Evolutionary conservation across 2,329 filamentous ascomycete species (phyloP), one percentile per base, ranked within the genome.

Genomic region (Dactylonectria estremocensis): DNA sequence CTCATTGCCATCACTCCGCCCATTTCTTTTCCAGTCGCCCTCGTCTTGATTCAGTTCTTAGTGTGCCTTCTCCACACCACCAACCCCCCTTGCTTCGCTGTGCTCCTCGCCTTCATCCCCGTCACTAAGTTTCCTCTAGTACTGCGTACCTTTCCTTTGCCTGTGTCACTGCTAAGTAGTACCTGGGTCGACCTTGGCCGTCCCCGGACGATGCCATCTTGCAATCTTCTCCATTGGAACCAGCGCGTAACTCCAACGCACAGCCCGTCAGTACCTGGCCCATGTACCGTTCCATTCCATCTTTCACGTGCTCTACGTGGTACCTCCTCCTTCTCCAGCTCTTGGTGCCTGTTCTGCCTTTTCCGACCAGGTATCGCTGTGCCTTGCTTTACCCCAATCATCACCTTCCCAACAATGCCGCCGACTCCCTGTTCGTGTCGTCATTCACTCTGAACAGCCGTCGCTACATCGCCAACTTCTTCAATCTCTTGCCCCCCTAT

Each of bases 401-500:
- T 11, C 52, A 48, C 43, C 46, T 50, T 46, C 13, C 57, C 57
- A 22, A 49, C 58, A 46, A 35, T 58, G 35, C 49, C 49, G 31
- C 35, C 46, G 24, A 31, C 37, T 28, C 46, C 46, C 52, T 50
- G 57, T 31, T 55, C 64, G 46, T 66, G 58, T 58, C 53, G 53
- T 66, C 58, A 62, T 66, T 61, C 20, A 22, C 22, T 50, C 52
- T 37, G 10, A 62, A 66, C 53, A 35, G 22, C 59, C 33, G 35
- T 22, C 54, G 33, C 37, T 52, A 53, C 55, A 50, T 69, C 60
- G 61, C 37, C 55, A 33, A 48, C 31, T 62, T 70, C 64, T 66
- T 64, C 22, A 31, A 63, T 54, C 70, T 57, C 58, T 64, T 68
- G 69, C 63, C 63, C 55, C 56, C n/a, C 53, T 28, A 66, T 64